Percentiles rank a stretch among this genome's conserved stretches.
phyloP scores from a whole-genome alignment of 2,329 filamentous ascomycete species.

The Acarospora socialis region DNA sequence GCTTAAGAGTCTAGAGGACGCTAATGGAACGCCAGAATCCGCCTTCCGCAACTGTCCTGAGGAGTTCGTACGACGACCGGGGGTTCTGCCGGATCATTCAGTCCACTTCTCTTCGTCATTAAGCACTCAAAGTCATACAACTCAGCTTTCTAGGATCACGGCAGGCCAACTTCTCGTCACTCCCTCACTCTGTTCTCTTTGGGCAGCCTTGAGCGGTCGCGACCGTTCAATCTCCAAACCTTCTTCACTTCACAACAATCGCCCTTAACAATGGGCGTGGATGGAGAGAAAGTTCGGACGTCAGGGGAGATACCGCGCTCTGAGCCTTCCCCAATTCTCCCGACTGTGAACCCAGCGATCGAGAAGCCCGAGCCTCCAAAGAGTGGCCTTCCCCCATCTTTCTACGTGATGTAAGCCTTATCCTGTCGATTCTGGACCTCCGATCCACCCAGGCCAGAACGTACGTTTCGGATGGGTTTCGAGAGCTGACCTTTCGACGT shows the following conservation, averaged over 20 bases:
- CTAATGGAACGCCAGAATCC: too few relatives aligned
- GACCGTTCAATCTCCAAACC: slow-evolving; percentile 33
- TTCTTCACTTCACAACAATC: slow-evolving; percentile 24
- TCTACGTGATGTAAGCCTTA: slow-evolving; percentile 33
- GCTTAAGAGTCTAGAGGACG: too few relatives aligned
- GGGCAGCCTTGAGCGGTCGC: slow-evolving; percentile 29
- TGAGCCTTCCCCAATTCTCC: slow-evolving; percentile 49
- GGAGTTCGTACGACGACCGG: too few relatives aligned
- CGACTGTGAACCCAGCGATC: slow-evolving; percentile 61
- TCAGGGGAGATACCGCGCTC: slow-evolving; percentile 60
- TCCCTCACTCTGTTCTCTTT: slow-evolving; percentile 24
- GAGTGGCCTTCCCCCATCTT: slow-evolving; percentile 23
- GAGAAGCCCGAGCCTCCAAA: slow-evolving; percentile 57
- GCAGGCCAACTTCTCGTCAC: too few relatives aligned
- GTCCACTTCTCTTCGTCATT: too few relatives aligned
- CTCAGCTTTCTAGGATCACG: too few relatives aligned
- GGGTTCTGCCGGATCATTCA: too few relatives aligned
- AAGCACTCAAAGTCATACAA: too few relatives aligned
- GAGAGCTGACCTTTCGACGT: slow-evolving; percentile 4
- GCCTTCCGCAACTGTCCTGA: too few relatives aligned
- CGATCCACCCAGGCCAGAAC: not conserved
- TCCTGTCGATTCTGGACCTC: slow-evolving; percentile 1
- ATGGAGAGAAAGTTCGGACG: slow-evolving; percentile 63
- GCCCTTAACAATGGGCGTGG: slow-evolving; percentile 41
- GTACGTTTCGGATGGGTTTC: not conserved